These are phyloP conservation scores for Pseudophaeomoniella oleicola DNA, from an alignment of 2,329 filamentous ascomycete species.

Conservation along the genomic window DNA sequence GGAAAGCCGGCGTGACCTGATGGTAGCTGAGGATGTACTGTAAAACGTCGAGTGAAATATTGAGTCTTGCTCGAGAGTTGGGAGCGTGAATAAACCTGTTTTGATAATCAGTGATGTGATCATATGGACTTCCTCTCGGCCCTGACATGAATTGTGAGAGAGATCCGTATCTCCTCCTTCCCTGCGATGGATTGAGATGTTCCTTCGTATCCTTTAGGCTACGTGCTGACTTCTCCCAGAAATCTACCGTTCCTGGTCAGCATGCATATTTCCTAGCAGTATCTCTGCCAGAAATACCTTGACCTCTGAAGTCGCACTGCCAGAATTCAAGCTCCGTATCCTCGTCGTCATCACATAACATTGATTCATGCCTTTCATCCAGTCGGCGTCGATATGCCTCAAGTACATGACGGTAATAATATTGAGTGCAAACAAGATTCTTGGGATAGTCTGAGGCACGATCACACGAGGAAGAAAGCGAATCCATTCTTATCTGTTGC, in stretches of 20 bases:
- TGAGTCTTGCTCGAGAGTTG: conserved; percentile 7
- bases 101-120: neutral
- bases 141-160: neutral
- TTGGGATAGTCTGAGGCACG: neutral
- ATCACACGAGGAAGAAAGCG: neutral
- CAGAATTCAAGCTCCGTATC: neutral
- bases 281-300: no score
- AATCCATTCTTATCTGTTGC: neutral
- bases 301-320: neutral
- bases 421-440: neutral
- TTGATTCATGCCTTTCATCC: neutral
- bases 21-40: conserved; percentile 9
- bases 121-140: neutral
- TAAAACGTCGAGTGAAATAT: conserved; percentile 9
- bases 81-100: conserved; percentile 7
- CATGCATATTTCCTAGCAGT: no score
- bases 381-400: neutral
- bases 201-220: neutral
- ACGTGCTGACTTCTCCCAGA: neutral
- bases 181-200: neutral
- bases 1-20: conserved; percentile 19
- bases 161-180: neutral
- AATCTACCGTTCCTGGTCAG: neutral
- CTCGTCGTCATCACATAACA: neutral
- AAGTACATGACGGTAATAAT: neutral